Percentiles rank a stretch among this genome's conserved stretches.
Evolutionary conservation across 495 filamentous ascomycete genomes (phyloP).

Genomic region (Podospora anserina): DNA sequence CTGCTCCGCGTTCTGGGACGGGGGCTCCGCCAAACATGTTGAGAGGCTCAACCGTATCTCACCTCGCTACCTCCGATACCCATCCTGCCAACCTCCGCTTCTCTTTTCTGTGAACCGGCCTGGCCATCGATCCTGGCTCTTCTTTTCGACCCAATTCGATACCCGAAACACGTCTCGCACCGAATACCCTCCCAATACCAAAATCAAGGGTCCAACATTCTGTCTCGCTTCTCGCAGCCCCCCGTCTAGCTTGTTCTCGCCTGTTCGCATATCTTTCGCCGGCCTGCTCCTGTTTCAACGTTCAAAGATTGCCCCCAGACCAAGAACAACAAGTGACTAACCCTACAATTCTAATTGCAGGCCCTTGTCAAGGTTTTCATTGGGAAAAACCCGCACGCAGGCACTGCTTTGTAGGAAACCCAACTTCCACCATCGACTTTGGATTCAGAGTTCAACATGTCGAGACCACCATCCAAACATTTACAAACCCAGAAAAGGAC

Average conservation of each 20-base stretch:
- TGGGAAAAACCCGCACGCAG: background rate
- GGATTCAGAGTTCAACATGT: conserved; percentile 1
- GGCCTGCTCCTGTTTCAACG: background rate
- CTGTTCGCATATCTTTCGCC: background rate
- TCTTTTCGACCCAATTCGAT: background rate
- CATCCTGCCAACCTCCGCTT: background rate
- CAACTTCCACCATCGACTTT: background rate
- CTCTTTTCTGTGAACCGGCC: background rate
- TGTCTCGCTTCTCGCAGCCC: background rate
- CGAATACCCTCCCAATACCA: background rate
- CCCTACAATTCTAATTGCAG: background rate
- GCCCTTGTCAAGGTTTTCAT: background rate
- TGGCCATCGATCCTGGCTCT: background rate
- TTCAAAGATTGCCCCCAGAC: background rate
- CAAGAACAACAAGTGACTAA: background rate
- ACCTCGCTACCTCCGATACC: background rate
- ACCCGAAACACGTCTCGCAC: background rate
- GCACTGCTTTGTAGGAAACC: background rate
- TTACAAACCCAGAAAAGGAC: conserved; percentile 1
- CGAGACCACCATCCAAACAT: background rate
- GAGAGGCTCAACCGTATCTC: background rate
- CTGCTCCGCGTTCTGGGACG: background rate
- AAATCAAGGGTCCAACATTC: background rate
- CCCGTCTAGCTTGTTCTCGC: background rate
- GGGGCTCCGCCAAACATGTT: background rate